Conservation (phyloP, 106 monocot species). For the Apostasia ramifera region DNA sequence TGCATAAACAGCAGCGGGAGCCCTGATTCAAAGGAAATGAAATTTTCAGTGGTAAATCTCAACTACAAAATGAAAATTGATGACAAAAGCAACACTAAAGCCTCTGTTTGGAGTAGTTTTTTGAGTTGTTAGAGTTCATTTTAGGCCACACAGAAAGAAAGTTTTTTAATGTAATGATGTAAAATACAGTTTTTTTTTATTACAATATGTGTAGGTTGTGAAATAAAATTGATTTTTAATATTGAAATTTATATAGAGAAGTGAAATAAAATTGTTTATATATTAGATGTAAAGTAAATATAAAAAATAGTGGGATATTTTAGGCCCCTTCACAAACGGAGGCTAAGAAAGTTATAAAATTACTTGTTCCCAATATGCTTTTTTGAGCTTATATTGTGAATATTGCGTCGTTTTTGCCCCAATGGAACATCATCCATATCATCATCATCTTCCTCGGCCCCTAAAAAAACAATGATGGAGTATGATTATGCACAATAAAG, state of each 20-base stretch:
- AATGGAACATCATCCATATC: constrained; percentile 42
- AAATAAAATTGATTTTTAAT: no score
- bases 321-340: no score
- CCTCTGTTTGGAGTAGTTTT: no score
- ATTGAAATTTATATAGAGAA: no score
- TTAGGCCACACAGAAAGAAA: no score
- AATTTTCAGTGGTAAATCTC: neutral
- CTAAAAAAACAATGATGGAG: constrained; percentile 19
- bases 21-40: constrained; percentile 37
- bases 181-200: no score
- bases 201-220: no score
- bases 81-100: neutral
- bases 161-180: no score
- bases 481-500: neutral
- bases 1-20: constrained; percentile 51
- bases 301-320: no score
- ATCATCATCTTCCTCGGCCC: constrained; percentile 74
- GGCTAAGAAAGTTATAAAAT: neutral
- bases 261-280: no score
- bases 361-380: constrained; percentile 72
- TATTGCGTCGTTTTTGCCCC: constrained; percentile 59
- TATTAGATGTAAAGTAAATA: no score
- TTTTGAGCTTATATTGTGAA: constrained; percentile 39
- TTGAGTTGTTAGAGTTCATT: no score
- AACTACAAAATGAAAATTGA: neutral